Evolutionary conservation across 1,284 basidiomycete species (phyloP).

Genomic region (Ganoderma meredithae): DNA sequence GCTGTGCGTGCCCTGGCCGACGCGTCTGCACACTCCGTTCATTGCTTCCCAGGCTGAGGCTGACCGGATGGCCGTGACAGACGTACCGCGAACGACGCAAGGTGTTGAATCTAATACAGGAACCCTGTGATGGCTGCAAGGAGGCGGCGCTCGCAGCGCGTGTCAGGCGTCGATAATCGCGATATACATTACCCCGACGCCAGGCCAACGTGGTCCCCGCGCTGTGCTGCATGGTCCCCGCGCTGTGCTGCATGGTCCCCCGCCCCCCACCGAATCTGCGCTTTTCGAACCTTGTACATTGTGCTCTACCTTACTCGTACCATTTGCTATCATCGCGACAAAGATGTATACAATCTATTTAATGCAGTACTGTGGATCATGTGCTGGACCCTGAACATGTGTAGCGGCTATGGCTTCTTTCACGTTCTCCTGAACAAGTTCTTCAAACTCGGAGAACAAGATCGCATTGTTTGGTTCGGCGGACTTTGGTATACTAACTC

Average conservation of each 20-base stretch:
- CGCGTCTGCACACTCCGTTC: neutral
- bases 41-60: conserved; percentile 6
- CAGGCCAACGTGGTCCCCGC: conserved; percentile 7
- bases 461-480: neutral
- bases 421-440: neutral
- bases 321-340: neutral
- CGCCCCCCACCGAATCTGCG: conserved; percentile 4
- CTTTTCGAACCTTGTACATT: conserved; percentile 20
- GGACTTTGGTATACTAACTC: conserved; percentile 28
- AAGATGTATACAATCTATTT: neutral
- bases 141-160: conserved; percentile 41
- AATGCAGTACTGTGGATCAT: neutral
- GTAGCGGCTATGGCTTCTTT: neutral
- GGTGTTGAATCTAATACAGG: conserved; percentile 58
- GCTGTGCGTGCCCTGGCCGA: neutral
- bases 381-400: neutral
- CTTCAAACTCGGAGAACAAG: neutral
- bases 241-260: conserved; percentile 1
- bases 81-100: conserved; percentile 48
- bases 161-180: conserved; percentile 35
- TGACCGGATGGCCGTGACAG: conserved; percentile 38
- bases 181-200: neutral
- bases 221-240: conserved; percentile 1
- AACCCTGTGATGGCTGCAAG: conserved; percentile 56
- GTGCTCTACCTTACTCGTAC: neutral